These are phyloP conservation scores for Penicillium daleae DNA, from an alignment of 495 filamentous ascomycete species.

Conservation along the genomic window DNA sequence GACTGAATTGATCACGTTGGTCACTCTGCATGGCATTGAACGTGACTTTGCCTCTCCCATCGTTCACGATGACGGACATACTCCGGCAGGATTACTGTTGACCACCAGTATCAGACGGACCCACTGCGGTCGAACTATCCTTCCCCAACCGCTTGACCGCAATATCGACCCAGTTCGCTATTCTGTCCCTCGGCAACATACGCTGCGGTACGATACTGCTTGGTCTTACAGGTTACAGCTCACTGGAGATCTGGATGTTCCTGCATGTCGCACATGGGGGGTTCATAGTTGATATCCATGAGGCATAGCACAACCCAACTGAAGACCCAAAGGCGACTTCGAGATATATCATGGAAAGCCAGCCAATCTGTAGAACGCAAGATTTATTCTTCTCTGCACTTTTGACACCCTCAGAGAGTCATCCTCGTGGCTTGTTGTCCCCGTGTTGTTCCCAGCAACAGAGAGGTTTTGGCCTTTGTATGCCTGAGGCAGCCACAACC, in stretches of 20 bases:
- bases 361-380: neutral
- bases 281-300: neutral
- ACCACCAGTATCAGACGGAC: conserved; percentile 18
- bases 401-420: neutral
- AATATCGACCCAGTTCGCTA: conserved; percentile 19
- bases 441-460: neutral
- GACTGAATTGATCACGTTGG: neutral
- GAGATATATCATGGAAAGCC: neutral
- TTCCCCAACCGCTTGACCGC: conserved; percentile 35
- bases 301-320: neutral
- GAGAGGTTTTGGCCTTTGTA: neutral
- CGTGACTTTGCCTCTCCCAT: neutral
- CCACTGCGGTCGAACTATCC: conserved; percentile 27
- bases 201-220: neutral
- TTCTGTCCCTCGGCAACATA: neutral
- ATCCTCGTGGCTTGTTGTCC: neutral
- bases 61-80: neutral
- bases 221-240: neutral
- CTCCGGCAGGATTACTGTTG: neutral
- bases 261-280: neutral
- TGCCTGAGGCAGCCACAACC: conserved; percentile 12
- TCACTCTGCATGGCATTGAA: neutral
- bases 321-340: neutral
- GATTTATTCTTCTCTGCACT: neutral
- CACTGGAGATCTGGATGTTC: too few relatives aligned